Evolutionary conservation across 768 basidiomycete genomes (phyloP).

Genomic region (Tricholoma matsutake): DNA sequence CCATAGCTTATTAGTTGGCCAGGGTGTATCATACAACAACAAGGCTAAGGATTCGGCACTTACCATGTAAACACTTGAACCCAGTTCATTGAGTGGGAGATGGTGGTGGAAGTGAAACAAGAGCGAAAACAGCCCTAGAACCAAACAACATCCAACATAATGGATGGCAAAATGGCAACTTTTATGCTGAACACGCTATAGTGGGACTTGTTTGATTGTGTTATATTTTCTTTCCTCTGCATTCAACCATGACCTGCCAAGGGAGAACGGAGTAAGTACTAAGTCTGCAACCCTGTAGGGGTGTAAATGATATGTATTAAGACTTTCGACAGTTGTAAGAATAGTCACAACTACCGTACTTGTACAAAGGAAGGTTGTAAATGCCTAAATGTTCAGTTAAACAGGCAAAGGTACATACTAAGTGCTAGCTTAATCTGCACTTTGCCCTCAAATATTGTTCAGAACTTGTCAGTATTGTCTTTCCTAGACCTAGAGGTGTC

Average conservation of each 20-base stretch:
- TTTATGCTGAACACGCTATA: background rate
- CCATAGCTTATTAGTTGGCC: background rate
- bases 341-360: background rate
- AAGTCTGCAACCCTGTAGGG: background rate
- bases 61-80: background rate
- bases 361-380: background rate
- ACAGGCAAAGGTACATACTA: background rate
- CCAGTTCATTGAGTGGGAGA: background rate
- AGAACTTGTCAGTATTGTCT: background rate
- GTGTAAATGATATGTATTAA: background rate
- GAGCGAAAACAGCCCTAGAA: background rate
- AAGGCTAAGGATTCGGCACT: background rate
- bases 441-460: background rate
- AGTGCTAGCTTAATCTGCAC: background rate
- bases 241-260: background rate
- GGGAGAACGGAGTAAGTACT: background rate
- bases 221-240: background rate
- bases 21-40: background rate
- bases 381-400: background rate
- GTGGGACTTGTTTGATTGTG: background rate
- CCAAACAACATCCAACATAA: background rate
- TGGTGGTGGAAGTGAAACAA: background rate
- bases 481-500: background rate
- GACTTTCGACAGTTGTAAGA: background rate
- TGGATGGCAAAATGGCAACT: background rate